Evolutionary conservation across 345 rosid species (phyloP), one percentile per base, ranked within the genome.

Genomic region (Brassica cretica): DNA sequence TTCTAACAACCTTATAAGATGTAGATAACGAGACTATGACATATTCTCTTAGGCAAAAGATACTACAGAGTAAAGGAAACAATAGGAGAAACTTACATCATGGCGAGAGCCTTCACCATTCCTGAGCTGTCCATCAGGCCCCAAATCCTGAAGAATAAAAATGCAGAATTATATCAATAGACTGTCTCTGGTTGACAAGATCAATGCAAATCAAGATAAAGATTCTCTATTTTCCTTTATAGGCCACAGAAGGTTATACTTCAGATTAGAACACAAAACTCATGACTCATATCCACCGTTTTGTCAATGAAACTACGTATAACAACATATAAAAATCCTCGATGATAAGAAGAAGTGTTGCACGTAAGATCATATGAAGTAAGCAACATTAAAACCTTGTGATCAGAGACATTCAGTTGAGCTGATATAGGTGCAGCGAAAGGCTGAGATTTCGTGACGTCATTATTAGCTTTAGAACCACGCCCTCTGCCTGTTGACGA

Each of bases 401-500:
- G 77, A 59, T 49, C 78, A 3, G 88, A 84, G 83, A 82, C 89
- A 78, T 93, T 96, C 19, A 83, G 85, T 66, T 87, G 92, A 56
- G 82, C 81, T 64, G 86, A 66, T 53, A 81, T 80, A 19, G 86
- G 72, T 53, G 90, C 82, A 73, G 82, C 62, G 72, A 90, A 84
- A 49, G 53, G 33, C 79, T 86, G 98, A 66, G 81, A 83, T 78
- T 84, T 88, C 0, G 63, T 78, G 19, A 60, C 80, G 37, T 86
- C 96, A 66, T 89, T 94, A 74, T 82, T 91, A 77, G 80, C 77
- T 84, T 84, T 90, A 70, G 93, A 88, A 81, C 93, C 93, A 74
- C 97, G 97, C n/a, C 96, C 97, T 85, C 98, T 88, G 15, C 94
- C 81, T 55, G 92, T 80, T 78, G 72, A 73, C 75, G 94, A 87